Percentiles rank a stretch among this genome's conserved stretches.
phyloP scores from a whole-genome alignment of 441 rosid genomes.

The Metrosideros polymorpha region DNA sequence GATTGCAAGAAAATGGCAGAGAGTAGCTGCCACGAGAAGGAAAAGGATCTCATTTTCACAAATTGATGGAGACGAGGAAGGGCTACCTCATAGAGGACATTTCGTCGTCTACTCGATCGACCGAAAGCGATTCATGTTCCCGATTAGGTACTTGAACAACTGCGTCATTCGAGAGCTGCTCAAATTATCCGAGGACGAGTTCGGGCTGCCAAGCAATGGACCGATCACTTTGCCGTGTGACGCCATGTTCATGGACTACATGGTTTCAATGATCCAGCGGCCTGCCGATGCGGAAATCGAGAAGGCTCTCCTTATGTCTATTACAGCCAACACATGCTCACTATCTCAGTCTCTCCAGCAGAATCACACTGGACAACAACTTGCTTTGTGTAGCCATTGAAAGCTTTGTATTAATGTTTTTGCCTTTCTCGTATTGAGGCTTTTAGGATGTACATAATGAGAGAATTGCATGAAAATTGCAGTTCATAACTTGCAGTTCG shows the following conservation, averaged over 20 bases:
- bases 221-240: not conserved
- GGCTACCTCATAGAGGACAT: not conserved
- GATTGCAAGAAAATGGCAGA: conserved; percentile 3
- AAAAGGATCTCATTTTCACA: not conserved
- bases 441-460: not conserved
- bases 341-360: not conserved
- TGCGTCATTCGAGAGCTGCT: not conserved
- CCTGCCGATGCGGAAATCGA: not conserved
- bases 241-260: not conserved
- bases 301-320: not conserved
- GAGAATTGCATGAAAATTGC: not conserved
- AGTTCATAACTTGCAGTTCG: not conserved
- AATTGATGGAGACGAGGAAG: not conserved
- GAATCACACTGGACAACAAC: not conserved
- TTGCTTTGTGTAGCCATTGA: not conserved
- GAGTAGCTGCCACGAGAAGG: not conserved
- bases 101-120: not conserved
- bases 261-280: not conserved
- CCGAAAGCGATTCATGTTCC: not conserved
- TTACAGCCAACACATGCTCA: not conserved
- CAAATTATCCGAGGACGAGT: not conserved
- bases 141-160: not conserved
- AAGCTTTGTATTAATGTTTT: not conserved
- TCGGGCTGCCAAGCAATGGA: not conserved
- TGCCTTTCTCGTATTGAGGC: not conserved